phyloP scores from a whole-genome alignment of 2,329 filamentous ascomycete genomes.

The Apiospora hydei region DNA sequence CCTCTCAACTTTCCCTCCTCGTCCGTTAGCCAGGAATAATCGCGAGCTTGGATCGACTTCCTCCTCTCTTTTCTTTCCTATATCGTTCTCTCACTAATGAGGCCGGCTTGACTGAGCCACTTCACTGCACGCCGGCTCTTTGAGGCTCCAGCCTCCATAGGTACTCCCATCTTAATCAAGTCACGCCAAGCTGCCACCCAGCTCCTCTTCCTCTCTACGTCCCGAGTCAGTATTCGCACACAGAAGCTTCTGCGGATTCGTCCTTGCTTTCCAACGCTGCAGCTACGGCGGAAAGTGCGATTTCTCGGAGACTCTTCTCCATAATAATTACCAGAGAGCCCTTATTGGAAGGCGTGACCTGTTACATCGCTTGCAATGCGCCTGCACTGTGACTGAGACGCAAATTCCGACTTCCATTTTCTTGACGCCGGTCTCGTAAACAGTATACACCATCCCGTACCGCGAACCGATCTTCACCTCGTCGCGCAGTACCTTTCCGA shows the following conservation, averaged over 20 bases:
- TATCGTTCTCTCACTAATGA: background rate
- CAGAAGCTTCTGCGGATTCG: background rate
- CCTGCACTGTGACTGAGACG: conserved; percentile 19
- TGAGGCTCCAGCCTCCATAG: background rate
- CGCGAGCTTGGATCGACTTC: conserved; percentile 7
- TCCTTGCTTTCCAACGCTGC: background rate
- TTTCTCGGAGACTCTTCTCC: background rate
- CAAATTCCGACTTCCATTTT: background rate
- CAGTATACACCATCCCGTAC: background rate
- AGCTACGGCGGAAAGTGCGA: background rate
- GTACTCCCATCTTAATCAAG: conserved; percentile 5
- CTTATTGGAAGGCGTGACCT: background rate
- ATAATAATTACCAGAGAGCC: background rate
- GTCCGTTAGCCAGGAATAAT: background rate
- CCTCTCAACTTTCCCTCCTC: conserved; percentile 18
- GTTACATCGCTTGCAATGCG: conserved; percentile 21
- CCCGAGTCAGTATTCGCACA: conserved; percentile 2
- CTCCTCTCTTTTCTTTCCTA: conserved; percentile 3
- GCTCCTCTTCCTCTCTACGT: background rate
- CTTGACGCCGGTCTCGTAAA: background rate
- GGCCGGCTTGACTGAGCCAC: background rate
- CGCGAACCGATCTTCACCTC: background rate
- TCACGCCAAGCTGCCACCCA: conserved; percentile 7
- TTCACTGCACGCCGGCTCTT: background rate
- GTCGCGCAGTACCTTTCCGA: background rate